phyloP scores from a whole-genome alignment of 306 rosid species.

The Mimosa pudica region DNA sequence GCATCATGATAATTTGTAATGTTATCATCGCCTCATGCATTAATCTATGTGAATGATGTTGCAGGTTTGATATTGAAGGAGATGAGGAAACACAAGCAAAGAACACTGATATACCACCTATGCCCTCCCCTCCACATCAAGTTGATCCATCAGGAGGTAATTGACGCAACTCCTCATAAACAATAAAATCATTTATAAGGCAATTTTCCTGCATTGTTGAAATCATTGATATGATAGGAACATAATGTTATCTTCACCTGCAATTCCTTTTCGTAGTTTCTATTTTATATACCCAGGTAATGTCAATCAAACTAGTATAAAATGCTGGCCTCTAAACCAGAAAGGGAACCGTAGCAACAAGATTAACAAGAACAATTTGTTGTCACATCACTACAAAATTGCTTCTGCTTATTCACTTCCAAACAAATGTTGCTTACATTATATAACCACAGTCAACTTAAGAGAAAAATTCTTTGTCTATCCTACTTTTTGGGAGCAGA shows the following conservation, averaged over 20 bases:
- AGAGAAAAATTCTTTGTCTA: constrained; percentile 23
- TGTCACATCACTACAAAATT: constrained; percentile 20
- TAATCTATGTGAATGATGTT: constrained; percentile 27
- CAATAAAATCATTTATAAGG: constrained; percentile 10
- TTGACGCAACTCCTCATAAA: constrained; percentile 3
- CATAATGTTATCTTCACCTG: constrained; percentile 8
- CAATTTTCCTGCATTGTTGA: neutral
- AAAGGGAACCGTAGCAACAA: neutral
- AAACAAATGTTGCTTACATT: constrained; percentile 7
- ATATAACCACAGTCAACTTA: neutral
- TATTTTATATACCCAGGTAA: neutral
- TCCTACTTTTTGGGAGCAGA: constrained; percentile 45
- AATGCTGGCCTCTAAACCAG: constrained; percentile 7
- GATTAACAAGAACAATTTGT: neutral
- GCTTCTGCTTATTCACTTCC: constrained; percentile 10
- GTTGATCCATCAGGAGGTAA: constrained; percentile 51
- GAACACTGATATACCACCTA: constrained; percentile 44
- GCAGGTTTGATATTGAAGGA: constrained; percentile 78
- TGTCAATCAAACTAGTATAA: neutral
- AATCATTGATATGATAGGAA: constrained; percentile 11
- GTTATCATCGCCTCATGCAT: neutral
- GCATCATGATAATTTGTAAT: constrained; percentile 7
- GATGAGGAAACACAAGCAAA: constrained; percentile 59
- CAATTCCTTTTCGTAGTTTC: constrained; percentile 6
- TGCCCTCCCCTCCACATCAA: constrained; percentile 65